Conservation (phyloP, 2,329 filamentous ascomycete species). For the Fonsecaea nubica region DNA sequence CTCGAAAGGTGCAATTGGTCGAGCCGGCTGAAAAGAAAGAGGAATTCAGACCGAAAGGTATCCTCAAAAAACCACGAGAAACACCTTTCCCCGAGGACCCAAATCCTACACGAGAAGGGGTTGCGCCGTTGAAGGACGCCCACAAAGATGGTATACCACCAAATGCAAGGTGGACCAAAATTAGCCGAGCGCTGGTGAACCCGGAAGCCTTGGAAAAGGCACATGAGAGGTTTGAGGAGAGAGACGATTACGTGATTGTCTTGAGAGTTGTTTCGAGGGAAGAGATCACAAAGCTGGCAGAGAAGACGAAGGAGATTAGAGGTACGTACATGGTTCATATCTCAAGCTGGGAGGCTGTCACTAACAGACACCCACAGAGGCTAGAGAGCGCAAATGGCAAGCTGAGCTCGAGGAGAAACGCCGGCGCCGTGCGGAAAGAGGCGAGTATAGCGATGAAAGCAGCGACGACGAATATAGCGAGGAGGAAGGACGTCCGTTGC, state of each 20-base stretch:
- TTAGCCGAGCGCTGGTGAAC: constrained; percentile 85
- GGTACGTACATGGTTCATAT: constrained; percentile 57
- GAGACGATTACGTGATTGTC: constrained; percentile 93
- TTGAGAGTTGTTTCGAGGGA: constrained; percentile 84
- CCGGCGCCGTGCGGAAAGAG: constrained; percentile 52
- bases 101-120: constrained; percentile 83
- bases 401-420: constrained; percentile 46
- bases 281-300: constrained; percentile 86
- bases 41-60: constrained; percentile 75
- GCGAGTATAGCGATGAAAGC: constrained; percentile 45
- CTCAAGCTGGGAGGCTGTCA: background rate
- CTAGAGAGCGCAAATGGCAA: constrained; percentile 44
- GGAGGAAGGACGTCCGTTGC: constrained; percentile 40
- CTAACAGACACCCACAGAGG: constrained; percentile 42
- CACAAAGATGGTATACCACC: constrained; percentile 72
- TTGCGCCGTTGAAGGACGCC: constrained; percentile 90
- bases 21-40: constrained; percentile 72
- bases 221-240: constrained; percentile 90
- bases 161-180: constrained; percentile 86
- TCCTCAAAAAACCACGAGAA: constrained; percentile 79
- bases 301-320: constrained; percentile 80
- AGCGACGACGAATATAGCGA: constrained; percentile 48
- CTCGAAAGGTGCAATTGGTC: constrained; percentile 58
- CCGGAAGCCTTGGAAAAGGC: constrained; percentile 83
- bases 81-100: constrained; percentile 83